These are phyloP conservation scores for Starmerella floris DNA, from an alignment of 805 yeast genomes.

Conservation along the genomic window DNA sequence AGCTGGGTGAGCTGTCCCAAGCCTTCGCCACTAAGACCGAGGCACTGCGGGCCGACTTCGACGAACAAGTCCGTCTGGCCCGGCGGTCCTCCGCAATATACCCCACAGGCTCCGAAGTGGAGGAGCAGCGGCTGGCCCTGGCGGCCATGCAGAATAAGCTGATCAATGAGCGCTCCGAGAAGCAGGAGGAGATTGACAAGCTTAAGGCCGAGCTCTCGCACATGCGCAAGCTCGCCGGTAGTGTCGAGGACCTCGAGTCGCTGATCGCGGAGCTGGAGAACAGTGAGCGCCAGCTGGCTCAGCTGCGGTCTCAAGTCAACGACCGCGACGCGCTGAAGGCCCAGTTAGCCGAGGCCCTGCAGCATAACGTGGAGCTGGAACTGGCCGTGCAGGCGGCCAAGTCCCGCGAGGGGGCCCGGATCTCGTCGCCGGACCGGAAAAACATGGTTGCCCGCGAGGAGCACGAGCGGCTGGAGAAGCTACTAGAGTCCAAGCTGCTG, in stretches of 20 bases:
- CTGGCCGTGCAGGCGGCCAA: neutral
- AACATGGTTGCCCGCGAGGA: neutral
- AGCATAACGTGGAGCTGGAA: constrained; percentile 14
- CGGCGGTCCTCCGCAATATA: constrained; percentile 14
- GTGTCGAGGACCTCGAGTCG: constrained; percentile 14
- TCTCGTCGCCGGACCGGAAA: too few relatives aligned
- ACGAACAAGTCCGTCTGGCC: constrained; percentile 18
- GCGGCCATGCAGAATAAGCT: constrained; percentile 29
- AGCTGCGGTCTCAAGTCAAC: constrained; percentile 17
- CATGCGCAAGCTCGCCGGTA: constrained; percentile 15
- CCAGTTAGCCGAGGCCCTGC: constrained; percentile 19
- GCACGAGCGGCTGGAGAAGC: constrained; percentile 13
- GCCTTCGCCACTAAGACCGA: constrained; percentile 20
- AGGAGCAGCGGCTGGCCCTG: constrained; percentile 25
- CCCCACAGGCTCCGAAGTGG: constrained; percentile 18
- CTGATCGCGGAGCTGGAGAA: constrained; percentile 17
- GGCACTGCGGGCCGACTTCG: constrained; percentile 17
- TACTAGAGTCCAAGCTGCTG: constrained; percentile 13
- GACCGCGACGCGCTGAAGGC: constrained; percentile 25
- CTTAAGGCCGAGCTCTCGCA: constrained; percentile 17
- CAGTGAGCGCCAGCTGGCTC: constrained; percentile 20
- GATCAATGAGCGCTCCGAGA: constrained; percentile 22
- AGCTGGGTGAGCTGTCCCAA: constrained; percentile 19
- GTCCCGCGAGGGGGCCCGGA: neutral
- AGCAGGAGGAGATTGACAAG: constrained; percentile 14